Evolutionary conservation across 805 yeast genomes (phyloP).

Genomic region (Cyberlindnera misumaiensis): DNA sequence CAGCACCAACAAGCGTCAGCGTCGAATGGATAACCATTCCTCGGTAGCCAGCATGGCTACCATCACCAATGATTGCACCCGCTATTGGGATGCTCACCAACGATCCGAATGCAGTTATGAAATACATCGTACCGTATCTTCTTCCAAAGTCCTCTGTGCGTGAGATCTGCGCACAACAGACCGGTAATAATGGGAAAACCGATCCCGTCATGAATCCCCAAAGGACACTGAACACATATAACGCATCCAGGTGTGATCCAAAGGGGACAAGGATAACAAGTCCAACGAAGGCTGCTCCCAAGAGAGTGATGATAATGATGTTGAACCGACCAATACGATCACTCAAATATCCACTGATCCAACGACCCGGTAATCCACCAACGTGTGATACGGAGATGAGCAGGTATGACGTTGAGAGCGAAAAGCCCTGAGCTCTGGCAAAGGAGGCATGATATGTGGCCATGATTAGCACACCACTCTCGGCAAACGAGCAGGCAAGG

Average conservation of each 20-base stretch:
- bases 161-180: conserved; percentile 50
- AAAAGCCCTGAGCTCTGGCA: conserved; percentile 19
- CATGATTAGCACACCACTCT: conserved; percentile 35
- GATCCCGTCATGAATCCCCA: conserved; percentile 50
- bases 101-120: conserved; percentile 46
- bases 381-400: conserved; percentile 35
- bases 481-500: conserved; percentile 38
- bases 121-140: conserved; percentile 49
- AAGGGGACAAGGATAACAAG: conserved; percentile 32
- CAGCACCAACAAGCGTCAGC: conserved; percentile 1
- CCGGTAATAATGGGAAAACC: conserved; percentile 28
- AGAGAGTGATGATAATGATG: conserved; percentile 30
- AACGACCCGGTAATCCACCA: conserved; percentile 28
- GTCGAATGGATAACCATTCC: conserved; percentile 2
- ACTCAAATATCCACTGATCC: conserved; percentile 27
- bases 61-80: conserved; percentile 38
- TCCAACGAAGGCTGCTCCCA: conserved; percentile 28
- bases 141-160: conserved; percentile 44
- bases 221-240: conserved; percentile 34
- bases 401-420: conserved; percentile 29
- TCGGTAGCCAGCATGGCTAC: neutral
- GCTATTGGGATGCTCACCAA: conserved; percentile 42
- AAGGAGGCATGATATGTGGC: conserved; percentile 47
- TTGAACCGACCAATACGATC: conserved; percentile 41
- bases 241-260: conserved; percentile 24